Evolutionary conservation across 2,329 filamentous ascomycete genomes (phyloP).

Genomic region (Pseudonectria foliicola): DNA sequence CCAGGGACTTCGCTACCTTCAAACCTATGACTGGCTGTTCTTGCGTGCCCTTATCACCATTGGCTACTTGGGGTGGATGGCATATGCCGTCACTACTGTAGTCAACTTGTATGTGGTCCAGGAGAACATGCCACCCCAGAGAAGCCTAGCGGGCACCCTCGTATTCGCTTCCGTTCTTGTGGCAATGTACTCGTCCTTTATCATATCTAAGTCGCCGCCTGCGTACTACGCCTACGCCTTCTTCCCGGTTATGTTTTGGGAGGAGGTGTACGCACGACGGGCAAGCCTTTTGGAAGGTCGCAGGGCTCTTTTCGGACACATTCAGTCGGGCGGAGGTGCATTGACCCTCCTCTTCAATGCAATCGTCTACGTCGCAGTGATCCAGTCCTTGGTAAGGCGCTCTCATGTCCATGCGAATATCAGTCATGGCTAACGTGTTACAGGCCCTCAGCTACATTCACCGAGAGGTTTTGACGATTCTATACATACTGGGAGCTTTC

Average conservation of each 20-base stretch:
- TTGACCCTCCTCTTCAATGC: conserved; percentile 56
- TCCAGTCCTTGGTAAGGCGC: conserved; percentile 65
- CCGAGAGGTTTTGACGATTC: conserved; percentile 74
- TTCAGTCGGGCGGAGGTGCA: conserved; percentile 52
- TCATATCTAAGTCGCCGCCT: conserved; percentile 68
- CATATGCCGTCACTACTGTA: conserved; percentile 82
- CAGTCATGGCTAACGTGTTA: conserved; percentile 4
- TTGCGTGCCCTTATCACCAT: conserved; percentile 79
- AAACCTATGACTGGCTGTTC: conserved; percentile 98
- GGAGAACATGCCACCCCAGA: conserved; percentile 55
- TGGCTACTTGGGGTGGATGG: conserved; percentile 93
- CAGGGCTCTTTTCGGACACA: conserved; percentile 60
- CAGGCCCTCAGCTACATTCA: conserved; percentile 89
- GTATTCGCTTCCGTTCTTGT: conserved; percentile 73
- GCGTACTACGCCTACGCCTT: conserved; percentile 89
- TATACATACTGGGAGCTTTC: conserved; percentile 67
- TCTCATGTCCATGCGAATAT: neutral
- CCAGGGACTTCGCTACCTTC: conserved; percentile 82
- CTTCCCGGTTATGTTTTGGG: conserved; percentile 95
- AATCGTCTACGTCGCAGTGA: conserved; percentile 61
- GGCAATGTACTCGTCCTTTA: conserved; percentile 69
- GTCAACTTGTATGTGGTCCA: conserved; percentile 82
- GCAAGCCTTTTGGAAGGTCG: conserved; percentile 61
- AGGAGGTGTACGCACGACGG: conserved; percentile 79
- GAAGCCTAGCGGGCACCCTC: conserved; percentile 51